phyloP scores from a whole-genome alignment of 108 stramenopile genomes.

The Cyclotella distinguenda region DNA sequence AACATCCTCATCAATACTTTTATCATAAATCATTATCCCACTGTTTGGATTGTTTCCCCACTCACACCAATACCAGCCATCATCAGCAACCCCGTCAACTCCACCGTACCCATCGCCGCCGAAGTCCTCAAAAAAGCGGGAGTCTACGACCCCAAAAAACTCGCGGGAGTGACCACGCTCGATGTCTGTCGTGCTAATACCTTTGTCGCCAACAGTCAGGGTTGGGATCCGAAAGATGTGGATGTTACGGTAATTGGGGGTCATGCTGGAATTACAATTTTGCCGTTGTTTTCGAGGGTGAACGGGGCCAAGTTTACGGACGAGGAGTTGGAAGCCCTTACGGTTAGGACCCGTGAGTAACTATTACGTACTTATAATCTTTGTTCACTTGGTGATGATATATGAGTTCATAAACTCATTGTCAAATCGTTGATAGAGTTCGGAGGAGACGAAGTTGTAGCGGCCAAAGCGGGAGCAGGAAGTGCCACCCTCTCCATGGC shows the following conservation, averaged over 20 bases:
- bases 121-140: slow-evolving; percentile 95
- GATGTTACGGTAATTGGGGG: slow-evolving; percentile 98
- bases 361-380: slow-evolving; percentile 3
- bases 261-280: slow-evolving; percentile 99
- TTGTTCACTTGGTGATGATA: neutral
- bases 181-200: slow-evolving; percentile 99
- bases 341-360: slow-evolving; percentile 85
- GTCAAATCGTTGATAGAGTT: slow-evolving; percentile 61
- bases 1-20: neutral
- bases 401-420: slow-evolving; percentile 1
- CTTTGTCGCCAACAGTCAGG: slow-evolving; percentile 92
- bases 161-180: slow-evolving; percentile 98
- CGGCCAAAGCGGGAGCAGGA: slow-evolving; percentile 99
- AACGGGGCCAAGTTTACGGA: slow-evolving; percentile 84
- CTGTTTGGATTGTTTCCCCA: too few species aligned
- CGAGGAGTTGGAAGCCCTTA: slow-evolving; percentile 88
- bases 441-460: slow-evolving; percentile 99
- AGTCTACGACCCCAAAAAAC: slow-evolving; percentile 92
- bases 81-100: slow-evolving; percentile 99
- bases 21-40: neutral
- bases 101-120: slow-evolving; percentile 98
- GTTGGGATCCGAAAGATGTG: slow-evolving; percentile 78
- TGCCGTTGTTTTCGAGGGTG: slow-evolving; percentile 96
- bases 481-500: slow-evolving; percentile 98
- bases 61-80: too few species aligned